These are phyloP conservation scores for Cystofilobasidium bisporidii DNA, from an alignment of 768 basidiomycete genomes.

Conservation along the genomic window DNA sequence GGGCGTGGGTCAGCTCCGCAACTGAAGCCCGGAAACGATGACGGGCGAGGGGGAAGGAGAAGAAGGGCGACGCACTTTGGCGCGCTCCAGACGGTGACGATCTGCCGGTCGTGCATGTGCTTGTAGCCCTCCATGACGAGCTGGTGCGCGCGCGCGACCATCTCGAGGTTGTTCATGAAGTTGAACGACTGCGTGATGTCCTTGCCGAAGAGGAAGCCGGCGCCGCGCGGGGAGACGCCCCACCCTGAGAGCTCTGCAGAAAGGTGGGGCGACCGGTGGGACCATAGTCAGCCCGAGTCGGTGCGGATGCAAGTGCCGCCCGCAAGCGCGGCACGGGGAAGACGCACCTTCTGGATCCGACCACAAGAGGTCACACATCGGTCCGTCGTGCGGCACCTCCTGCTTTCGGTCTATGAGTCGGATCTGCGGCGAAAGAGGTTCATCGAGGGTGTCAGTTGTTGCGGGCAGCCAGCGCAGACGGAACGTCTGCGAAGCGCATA, in stretches of 20 bases:
- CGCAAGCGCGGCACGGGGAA: too few species aligned
- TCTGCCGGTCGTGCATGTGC: constrained; percentile 87
- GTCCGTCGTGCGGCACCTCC: constrained; percentile 95
- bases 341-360: constrained; percentile 88
- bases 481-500: too few species aligned
- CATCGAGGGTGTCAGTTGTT: not conserved
- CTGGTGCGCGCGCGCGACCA: constrained; percentile 61
- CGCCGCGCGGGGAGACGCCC: constrained; percentile 92
- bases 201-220: constrained; percentile 85
- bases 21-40: not conserved
- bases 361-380: constrained; percentile 99
- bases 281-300: too few species aligned
- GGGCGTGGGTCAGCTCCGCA: not conserved
- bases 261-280: not conserved
- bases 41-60: not conserved
- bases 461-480: too few species aligned
- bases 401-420: constrained; percentile 90
- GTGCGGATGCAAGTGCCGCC: too few species aligned
- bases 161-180: constrained; percentile 73
- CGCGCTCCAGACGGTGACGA: constrained; percentile 89
- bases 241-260: constrained; percentile 70
- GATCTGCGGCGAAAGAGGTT: constrained; percentile 48
- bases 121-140: constrained; percentile 80
- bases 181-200: constrained; percentile 51
- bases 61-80: not conserved